Conservation (phyloP, 148 eudicot genomes). For the Chenopodium berlandieri region DNA sequence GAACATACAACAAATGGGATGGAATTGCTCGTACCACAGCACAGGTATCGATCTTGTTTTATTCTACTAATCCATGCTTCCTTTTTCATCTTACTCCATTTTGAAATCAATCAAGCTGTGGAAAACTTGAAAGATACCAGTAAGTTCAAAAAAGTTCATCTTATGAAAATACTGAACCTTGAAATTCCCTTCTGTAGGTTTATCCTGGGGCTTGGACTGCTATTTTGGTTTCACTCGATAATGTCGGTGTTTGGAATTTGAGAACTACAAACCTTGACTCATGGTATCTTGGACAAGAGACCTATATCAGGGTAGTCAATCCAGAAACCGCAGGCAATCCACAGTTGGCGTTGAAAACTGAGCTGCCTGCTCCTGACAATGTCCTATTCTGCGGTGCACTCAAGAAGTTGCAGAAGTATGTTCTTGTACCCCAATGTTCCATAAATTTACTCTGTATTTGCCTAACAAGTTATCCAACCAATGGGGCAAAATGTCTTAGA, state of each 20-base stretch:
- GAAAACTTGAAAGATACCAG: neutral
- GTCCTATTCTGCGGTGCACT: conserved; percentile 88
- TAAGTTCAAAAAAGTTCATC: neutral
- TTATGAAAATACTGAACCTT: neutral
- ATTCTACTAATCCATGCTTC: neutral
- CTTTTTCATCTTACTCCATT: neutral
- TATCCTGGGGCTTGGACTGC: conserved; percentile 99
- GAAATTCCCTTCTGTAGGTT: conserved; percentile 43
- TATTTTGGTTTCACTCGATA: conserved; percentile 82
- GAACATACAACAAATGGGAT: conserved; percentile 98
- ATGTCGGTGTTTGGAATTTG: conserved; percentile 91
- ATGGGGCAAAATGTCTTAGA: neutral
- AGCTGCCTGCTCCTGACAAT: conserved; percentile 72
- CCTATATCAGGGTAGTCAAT: conserved; percentile 75
- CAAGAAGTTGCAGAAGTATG: conserved; percentile 67
- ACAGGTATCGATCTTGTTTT: conserved; percentile 50
- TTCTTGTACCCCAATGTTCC: neutral
- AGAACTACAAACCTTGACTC: conserved; percentile 91
- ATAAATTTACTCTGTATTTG: neutral
- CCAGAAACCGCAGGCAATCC: conserved; percentile 70
- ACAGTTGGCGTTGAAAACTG: conserved; percentile 58
- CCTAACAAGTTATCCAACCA: neutral
- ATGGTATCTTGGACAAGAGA: conserved; percentile 98
- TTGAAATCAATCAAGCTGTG: neutral
- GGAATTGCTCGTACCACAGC: conserved; percentile 89